Base-by-base conservation (phyloP, 371 early-diverging fungal genomes). In the Mucor racemosus region DNA sequence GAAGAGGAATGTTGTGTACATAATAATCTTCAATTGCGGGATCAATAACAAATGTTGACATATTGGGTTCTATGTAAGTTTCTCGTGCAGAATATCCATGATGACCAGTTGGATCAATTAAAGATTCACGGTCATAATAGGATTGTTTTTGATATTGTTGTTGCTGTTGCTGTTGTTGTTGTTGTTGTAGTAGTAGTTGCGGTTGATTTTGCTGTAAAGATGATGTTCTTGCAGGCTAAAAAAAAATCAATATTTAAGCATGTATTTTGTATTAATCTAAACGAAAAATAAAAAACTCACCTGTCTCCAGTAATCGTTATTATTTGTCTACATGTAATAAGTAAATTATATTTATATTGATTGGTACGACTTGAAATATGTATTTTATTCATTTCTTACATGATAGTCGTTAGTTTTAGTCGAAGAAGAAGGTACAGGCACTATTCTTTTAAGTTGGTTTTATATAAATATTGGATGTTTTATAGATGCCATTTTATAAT, bases 11-110 rank as follows among this genome's bases (percentile, higher is more conserved):
- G 26, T 36, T 54, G 9, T 62, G 31, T 15, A 33, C 14, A 33
- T 61, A 42, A n/a, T 62, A 40, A 10, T 58, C 39, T 42, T 38
- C 40, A 26, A 40, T 46, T 33, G 38, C 36, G 15, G 53, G 36
- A 34, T 62, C 68, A 55, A 68, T 61, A 14, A 41, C 41, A 21
- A 64, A 7, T 3, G 60, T 50, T 48, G 72, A 58, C 36, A 53
- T 71, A 19, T 59, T 63, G 34, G 71, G 71, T 33, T 71, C 67
- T 58, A 72, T 72, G 42, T 61, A 72, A 39, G 60, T 61, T 42
- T 68, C 72, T 44, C 46, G 61, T 39, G 72, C 50, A 53, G 38
- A 57, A 15, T 55, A 55, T 46, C 59, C 35, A 36, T 55, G 57
- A 57, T 34, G 41, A 5, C 50, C 40, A 8, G 59, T 40, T 31